phyloP scores from a whole-genome alignment of 2,329 filamentous ascomycete species.

The Nakataea oryzae region DNA sequence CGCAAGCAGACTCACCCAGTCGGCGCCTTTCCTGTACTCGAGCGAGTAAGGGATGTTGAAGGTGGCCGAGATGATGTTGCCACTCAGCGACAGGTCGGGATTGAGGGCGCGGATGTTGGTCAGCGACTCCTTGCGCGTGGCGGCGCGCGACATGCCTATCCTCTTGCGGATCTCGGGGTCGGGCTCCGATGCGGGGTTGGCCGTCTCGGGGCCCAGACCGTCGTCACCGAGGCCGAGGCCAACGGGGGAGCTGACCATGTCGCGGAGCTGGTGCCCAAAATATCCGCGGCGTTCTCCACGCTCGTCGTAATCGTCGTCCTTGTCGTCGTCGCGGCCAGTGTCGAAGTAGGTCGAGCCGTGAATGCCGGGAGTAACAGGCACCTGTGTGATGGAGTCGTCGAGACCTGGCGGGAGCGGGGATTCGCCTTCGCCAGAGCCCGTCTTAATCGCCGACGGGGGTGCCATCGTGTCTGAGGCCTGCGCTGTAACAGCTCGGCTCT shows the following conservation, averaged over 20 bases:
- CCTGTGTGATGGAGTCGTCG: neutral
- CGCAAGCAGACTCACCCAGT: conserved; percentile 41
- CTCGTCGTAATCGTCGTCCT: neutral
- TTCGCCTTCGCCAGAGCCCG: neutral
- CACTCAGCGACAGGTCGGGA: conserved; percentile 46
- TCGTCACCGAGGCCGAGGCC: conserved; percentile 3
- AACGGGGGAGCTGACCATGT: conserved; percentile 1
- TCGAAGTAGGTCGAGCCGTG: conserved; percentile 5
- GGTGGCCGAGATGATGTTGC: conserved; percentile 57
- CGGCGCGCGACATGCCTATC: conserved; percentile 31
- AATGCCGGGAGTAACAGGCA: conserved; percentile 3
- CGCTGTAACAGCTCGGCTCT: neutral
- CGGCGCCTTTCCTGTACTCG: conserved; percentile 44
- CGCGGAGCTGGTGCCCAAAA: neutral
- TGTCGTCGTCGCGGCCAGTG: conserved; percentile 6
- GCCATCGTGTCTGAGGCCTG: neutral
- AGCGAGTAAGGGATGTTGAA: conserved; percentile 53
- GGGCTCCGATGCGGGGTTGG: conserved; percentile 24
- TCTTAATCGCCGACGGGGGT: neutral
- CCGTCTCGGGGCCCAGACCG: conserved; percentile 20
- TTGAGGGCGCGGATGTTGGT: conserved; percentile 44
- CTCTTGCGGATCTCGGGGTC: conserved; percentile 19
- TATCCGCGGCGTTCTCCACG: conserved; percentile 5
- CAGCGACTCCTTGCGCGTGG: conserved; percentile 36
- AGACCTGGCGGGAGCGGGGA: neutral